Evolutionary conservation across 2,329 filamentous ascomycete genomes (phyloP).

Genomic region (Botryotinia globosa): DNA sequence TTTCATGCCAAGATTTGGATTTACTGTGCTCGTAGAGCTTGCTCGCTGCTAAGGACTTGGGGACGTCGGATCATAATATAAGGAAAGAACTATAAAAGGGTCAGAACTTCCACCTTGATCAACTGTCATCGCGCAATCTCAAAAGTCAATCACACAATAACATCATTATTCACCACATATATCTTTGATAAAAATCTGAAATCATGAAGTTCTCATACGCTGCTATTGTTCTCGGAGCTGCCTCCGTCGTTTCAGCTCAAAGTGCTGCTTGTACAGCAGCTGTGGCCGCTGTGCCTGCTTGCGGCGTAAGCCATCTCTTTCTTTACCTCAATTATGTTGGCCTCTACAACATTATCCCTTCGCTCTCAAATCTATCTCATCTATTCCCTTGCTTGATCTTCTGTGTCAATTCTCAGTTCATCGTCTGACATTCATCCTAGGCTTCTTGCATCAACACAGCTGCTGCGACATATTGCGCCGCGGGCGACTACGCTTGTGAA

Average conservation of each 20-base stretch:
- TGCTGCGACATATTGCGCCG: not conserved
- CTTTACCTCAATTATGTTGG: not conserved
- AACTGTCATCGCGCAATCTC: not conserved
- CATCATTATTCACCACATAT: not conserved
- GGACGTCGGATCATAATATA: not conserved
- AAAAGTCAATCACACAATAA: not conserved
- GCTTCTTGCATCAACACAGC: slow-evolving; percentile 2
- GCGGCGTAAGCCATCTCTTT: slow-evolving; percentile 10
- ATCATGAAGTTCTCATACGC: slow-evolving; percentile 15
- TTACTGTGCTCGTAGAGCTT: not conserved
- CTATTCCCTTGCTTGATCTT: not conserved
- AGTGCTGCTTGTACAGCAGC: slow-evolving; percentile 7
- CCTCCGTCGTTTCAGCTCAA: slow-evolving; percentile 11
- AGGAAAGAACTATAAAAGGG: not conserved
- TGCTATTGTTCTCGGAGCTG: slow-evolving; percentile 11
- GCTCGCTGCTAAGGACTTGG: not conserved
- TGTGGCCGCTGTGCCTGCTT: not conserved
- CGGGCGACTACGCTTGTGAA: slow-evolving; percentile 12
- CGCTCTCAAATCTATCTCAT: not conserved
- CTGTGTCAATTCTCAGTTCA: too few species aligned
- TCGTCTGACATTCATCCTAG: not conserved
- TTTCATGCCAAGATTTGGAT: not conserved
- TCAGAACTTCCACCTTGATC: not conserved
- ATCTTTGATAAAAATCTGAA: not conserved
- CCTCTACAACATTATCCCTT: not conserved